Conservation (phyloP, 2,329 filamentous ascomycete species). For the Septoria petroselini region DNA sequence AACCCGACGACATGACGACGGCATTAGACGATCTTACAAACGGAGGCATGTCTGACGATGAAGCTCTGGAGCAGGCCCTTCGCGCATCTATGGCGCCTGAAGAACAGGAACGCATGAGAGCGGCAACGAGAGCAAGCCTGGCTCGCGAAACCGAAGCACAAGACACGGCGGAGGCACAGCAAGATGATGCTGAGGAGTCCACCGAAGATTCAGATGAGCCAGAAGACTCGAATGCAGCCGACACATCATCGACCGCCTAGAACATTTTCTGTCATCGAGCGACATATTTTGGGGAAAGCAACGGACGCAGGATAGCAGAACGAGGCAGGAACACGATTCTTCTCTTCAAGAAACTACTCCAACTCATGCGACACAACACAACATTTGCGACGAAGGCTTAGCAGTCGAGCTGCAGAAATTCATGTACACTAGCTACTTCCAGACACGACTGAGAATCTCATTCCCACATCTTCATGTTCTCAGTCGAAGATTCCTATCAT, state of each 20-base stretch:
- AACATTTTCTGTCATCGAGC: too few relatives aligned
- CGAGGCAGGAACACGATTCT: not conserved
- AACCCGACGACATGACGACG: too few relatives aligned
- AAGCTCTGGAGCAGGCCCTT: not conserved
- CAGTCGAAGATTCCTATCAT: not conserved
- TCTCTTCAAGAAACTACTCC: not conserved
- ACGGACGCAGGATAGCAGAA: not conserved
- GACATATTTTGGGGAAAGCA: too few relatives aligned
- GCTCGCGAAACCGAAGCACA: too few relatives aligned
- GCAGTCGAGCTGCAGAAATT: not conserved
- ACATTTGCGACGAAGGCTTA: too few relatives aligned
- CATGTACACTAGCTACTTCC: not conserved
- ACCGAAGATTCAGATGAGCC: not conserved
- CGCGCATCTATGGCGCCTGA: not conserved
- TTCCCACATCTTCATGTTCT: not conserved
- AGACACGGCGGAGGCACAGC: not conserved
- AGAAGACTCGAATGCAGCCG: not conserved
- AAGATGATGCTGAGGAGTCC: not conserved
- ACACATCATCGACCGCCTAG: too few relatives aligned
- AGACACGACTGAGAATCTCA: not conserved
- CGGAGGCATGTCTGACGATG: not conserved
- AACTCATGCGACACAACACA: not conserved
- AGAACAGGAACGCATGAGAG: not conserved
- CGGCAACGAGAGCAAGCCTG: not conserved
- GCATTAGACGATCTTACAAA: not conserved